Percentiles rank a stretch among this genome's conserved stretches.
phyloP scores from a whole-genome alignment of 148 eudicot genomes.

The Selenicereus undatus region DNA sequence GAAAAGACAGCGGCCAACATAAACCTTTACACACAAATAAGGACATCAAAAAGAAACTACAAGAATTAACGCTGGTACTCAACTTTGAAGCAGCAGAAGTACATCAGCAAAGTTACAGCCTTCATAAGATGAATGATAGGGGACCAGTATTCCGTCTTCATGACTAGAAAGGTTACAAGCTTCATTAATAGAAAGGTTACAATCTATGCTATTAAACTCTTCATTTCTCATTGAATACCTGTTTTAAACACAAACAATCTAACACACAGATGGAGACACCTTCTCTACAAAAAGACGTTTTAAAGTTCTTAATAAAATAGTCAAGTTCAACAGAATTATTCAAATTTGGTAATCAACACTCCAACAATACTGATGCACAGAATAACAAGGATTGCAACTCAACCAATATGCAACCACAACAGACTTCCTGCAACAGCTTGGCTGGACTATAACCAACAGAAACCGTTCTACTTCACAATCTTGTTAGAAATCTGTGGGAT shows the following conservation, averaged over 20 bases:
- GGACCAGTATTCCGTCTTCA: too few species aligned
- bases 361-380: neutral
- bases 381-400: too few species aligned
- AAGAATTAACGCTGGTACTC: too few species aligned
- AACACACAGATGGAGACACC: neutral
- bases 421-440: neutral
- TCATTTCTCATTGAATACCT: neutral
- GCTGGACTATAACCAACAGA: neutral
- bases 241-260: neutral
- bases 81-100: too few species aligned
- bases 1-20: too few species aligned
- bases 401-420: neutral
- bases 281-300: too few species aligned
- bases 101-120: too few species aligned
- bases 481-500: neutral
- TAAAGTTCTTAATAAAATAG: neutral
- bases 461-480: neutral
- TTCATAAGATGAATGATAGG: too few species aligned
- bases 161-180: too few species aligned
- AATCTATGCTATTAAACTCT: neutral
- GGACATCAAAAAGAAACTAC: too few species aligned
- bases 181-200: too few species aligned
- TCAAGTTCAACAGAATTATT: neutral
- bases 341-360: neutral
- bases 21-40: too few species aligned